Percentiles rank a stretch among this genome's conserved stretches.
Conservation (phyloP, 169 alveolate genomes). For the Plasmodium vivax region DNA sequence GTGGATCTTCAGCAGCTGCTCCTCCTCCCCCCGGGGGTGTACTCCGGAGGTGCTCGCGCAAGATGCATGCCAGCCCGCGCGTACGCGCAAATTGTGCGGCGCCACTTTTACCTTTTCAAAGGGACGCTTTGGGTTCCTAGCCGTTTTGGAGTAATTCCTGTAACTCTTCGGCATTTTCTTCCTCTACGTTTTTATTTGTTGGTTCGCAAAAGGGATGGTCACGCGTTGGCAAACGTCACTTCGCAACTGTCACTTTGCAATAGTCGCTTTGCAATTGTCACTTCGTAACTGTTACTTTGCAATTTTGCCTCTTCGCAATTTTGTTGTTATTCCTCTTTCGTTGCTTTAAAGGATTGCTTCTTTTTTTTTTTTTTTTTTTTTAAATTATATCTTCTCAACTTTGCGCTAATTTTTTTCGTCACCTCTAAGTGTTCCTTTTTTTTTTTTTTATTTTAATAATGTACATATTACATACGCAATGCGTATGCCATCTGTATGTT, state of each 20-base stretch:
- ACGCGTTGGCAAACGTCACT: neutral
- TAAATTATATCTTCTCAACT: neutral
- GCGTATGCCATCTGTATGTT: neutral
- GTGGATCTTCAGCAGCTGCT: neutral
- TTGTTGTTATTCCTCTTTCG: neutral
- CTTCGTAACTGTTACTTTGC: neutral
- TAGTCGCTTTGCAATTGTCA: no score
- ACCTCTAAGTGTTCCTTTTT: neutral
- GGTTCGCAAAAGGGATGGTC: neutral
- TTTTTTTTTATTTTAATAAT: neutral
- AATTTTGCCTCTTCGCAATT: neutral
- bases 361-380: neutral
- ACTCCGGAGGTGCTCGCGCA: neutral
- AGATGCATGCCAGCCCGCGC: neutral
- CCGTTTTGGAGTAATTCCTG: slow-evolving; percentile 91
- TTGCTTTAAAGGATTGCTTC: neutral
- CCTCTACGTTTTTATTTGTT: neutral
- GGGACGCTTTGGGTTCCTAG: slow-evolving; percentile 96
- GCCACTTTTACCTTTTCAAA: slow-evolving; percentile 91
- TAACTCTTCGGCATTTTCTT: slow-evolving; percentile 86
- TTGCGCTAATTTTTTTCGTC: neutral
- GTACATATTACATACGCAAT: neutral
- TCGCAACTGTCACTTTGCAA: no score
- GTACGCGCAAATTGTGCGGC: neutral
- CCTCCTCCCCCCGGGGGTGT: neutral